These are phyloP conservation scores for Paraconiothyrium sp. DNA, from an alignment of 2,329 filamentous ascomycete species.

Conservation along the genomic window DNA sequence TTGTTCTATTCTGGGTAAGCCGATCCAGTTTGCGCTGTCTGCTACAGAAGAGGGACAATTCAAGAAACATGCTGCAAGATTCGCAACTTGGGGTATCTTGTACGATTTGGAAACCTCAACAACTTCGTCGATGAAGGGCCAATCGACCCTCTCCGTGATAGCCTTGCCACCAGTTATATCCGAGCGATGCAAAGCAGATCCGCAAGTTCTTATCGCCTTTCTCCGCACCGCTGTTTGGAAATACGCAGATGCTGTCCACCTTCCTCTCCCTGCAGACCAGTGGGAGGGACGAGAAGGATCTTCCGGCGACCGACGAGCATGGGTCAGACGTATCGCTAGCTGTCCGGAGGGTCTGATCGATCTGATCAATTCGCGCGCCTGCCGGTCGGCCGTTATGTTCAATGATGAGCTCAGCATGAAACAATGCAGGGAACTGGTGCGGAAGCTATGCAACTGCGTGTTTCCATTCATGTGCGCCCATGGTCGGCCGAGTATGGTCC, in stretches of 20 bases:
- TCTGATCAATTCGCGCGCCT: slow-evolving; percentile 78
- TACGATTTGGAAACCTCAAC: slow-evolving; percentile 63
- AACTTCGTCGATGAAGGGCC: slow-evolving; percentile 17
- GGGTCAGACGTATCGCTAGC: slow-evolving; percentile 70
- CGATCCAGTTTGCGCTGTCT: slow-evolving; percentile 73
- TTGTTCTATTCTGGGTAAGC: slow-evolving; percentile 54
- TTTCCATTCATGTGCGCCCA: slow-evolving; percentile 89
- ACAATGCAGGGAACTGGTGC: slow-evolving; percentile 69
- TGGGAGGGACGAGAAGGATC: background rate
- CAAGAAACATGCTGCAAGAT: slow-evolving; percentile 61
- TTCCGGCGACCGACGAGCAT: slow-evolving; percentile 44
- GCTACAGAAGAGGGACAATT: slow-evolving; percentile 69
- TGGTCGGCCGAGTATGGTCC: slow-evolving; percentile 66
- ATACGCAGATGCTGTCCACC: slow-evolving; percentile 43
- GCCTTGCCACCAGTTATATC: slow-evolving; percentile 75
- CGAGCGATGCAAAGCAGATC: slow-evolving; percentile 78
- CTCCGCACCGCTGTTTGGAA: slow-evolving; percentile 79
- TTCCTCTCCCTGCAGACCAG: slow-evolving; percentile 6
- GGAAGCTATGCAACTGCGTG: slow-evolving; percentile 66
- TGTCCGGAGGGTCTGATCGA: slow-evolving; percentile 82
- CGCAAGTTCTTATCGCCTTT: slow-evolving; percentile 75
- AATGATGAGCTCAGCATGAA: slow-evolving; percentile 71
- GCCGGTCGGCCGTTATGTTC: slow-evolving; percentile 86
- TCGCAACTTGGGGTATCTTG: slow-evolving; percentile 77
- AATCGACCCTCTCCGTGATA: slow-evolving; percentile 58